Conservation (phyloP, 768 basidiomycete genomes). For the Mycena olivaceomarginata region DNA sequence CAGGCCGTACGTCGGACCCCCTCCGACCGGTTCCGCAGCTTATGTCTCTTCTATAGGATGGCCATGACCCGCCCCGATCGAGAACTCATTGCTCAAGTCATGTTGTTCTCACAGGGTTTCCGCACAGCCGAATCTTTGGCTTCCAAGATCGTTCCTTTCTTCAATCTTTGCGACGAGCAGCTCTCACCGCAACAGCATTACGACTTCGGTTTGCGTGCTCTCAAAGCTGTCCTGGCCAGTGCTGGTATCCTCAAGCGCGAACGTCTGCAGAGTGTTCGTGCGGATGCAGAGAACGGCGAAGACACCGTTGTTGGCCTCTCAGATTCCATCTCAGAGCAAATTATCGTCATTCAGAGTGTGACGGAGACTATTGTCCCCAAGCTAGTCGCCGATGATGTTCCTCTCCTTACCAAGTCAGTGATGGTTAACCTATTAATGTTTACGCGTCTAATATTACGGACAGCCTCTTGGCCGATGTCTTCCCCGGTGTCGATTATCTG, state of each 20-base stretch:
- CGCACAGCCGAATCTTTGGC: constrained; percentile 98
- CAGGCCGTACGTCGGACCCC: constrained; percentile 81
- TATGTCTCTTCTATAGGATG: constrained; percentile 75
- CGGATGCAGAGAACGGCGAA: constrained; percentile 59
- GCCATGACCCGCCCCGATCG: constrained; percentile 99
- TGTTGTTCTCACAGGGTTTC: constrained; percentile 99
- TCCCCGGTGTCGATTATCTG: constrained; percentile 95
- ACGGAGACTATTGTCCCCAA: constrained; percentile 99
- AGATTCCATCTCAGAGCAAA: constrained; percentile 90
- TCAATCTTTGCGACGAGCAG: constrained; percentile 98
- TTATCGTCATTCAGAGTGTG: constrained; percentile 98
- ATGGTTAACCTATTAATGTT: not conserved
- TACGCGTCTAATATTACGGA: constrained; percentile 14
- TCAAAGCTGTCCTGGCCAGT: constrained; percentile 97
- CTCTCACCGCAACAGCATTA: constrained; percentile 98
- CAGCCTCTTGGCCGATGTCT: constrained; percentile 96
- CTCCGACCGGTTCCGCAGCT: not conserved
- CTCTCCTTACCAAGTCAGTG: constrained; percentile 90
- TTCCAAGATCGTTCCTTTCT: constrained; percentile 99
- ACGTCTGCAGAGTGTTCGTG: constrained; percentile 75
- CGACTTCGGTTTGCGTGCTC: constrained; percentile 97
- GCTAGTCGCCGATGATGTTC: constrained; percentile 97
- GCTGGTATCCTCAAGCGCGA: constrained; percentile 98
- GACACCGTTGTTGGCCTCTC: constrained; percentile 75
- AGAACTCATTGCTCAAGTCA: constrained; percentile 99